Base-by-base conservation (phyloP, 208 protist genomes). In the Leishmania guyanensis region DNA sequence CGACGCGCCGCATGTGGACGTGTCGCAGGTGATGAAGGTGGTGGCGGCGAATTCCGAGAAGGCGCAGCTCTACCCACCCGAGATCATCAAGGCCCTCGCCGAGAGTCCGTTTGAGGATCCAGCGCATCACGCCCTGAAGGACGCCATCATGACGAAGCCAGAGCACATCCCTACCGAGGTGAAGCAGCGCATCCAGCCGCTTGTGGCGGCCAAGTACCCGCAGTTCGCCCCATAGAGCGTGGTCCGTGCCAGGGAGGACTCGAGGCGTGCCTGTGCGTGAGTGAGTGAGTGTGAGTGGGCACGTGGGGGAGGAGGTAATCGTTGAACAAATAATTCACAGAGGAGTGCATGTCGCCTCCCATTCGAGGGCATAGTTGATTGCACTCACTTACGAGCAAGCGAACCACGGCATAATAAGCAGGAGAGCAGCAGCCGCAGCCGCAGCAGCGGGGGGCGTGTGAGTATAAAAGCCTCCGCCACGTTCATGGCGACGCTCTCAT, bases 1-100 rank as follows among this genome's bases (percentile, higher is more conserved):
- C 73, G 93, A 98, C 60, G 88, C 80, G 20, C 87, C 89, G 68
- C 91, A 96, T 71, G 96, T 98, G 26, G 87, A 91, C 75, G 89
- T 90, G 56, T 54, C 75, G 54, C 73, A 79, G 54, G 93, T 98
- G 50, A 70, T 89, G 48, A 70, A 90, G 76, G 84, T 91, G 56
- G 71, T 98, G 60, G 77, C 76, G 10, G 80, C 74, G 12, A 98
- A 98, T 79, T 88, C 70, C 5, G 84, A 77, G 51, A 97, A 97
- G 82, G 90, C 93, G 43, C 93, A 97, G 83, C 75, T 68, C 60
- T 92, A 90, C 81, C 77, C 91, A 12, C 65, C 71, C 6, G 84
- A 81, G 56, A 80, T 97, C 70, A 88, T 98, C 69, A 65, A 54
- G 39, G 77, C 83, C 10, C 12, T 95, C 39, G 79, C 64, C 8